phyloP scores from a whole-genome alignment of 148 eudicot genomes.

The Agrostemma githago region DNA sequence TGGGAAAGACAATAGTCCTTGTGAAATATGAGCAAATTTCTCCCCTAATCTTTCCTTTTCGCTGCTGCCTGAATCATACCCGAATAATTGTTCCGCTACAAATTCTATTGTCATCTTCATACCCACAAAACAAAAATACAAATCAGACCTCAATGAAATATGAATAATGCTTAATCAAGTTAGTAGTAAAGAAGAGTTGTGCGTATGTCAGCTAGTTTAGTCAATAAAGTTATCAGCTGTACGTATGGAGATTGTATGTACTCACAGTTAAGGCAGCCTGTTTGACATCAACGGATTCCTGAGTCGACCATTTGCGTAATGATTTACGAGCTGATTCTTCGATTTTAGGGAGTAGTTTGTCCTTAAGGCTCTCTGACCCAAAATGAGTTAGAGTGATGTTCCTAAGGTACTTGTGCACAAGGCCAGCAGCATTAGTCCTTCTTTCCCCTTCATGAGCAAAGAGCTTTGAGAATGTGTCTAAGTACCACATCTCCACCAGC shows the following conservation, averaged over 20 bases:
- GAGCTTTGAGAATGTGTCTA: conserved; percentile 43
- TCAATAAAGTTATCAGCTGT: background rate
- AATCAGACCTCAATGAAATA: background rate
- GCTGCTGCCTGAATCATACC: conserved; percentile 32
- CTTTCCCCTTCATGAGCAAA: conserved; percentile 44
- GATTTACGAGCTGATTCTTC: conserved; percentile 25
- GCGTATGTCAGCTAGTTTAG: background rate
- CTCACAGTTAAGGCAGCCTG: conserved; percentile 28
- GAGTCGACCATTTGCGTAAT: conserved; percentile 23
- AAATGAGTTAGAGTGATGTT: conserved; percentile 32
- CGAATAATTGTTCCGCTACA: conserved; percentile 32
- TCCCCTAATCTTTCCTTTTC: conserved; percentile 27
- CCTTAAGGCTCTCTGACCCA: conserved; percentile 41
- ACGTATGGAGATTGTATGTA: conserved; percentile 16
- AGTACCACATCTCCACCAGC: conserved; percentile 45
- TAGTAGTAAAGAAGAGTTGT: background rate
- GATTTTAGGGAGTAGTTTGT: conserved; percentile 29
- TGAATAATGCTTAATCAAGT: background rate
- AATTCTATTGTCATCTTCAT: conserved; percentile 36
- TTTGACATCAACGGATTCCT: conserved; percentile 26
- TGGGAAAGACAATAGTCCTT: conserved; percentile 42
- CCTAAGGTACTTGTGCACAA: conserved; percentile 42
- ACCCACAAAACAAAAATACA: background rate
- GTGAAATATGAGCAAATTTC: conserved; percentile 28
- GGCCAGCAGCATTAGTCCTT: conserved; percentile 41